These are phyloP conservation scores for Penicillium parvum DNA, from an alignment of 495 filamentous ascomycete species.

Conservation along the genomic window DNA sequence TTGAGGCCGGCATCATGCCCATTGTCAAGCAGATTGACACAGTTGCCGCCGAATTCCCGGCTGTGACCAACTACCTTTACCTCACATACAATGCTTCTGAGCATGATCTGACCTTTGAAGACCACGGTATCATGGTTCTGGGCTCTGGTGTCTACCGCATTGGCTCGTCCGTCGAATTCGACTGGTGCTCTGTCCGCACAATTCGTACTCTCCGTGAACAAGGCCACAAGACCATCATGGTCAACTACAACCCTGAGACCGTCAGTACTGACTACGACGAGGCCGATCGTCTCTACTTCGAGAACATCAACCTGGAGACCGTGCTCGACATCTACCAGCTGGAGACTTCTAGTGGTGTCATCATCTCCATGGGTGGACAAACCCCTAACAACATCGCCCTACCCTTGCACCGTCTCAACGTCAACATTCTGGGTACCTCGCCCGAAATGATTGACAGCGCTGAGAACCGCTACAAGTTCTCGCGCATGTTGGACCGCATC, in stretches of 20 bases:
- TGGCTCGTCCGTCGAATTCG: conserved; percentile 95
- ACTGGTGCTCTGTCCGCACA: conserved; percentile 97
- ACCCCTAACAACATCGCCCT: conserved; percentile 98
- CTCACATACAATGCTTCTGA: conserved; percentile 90
- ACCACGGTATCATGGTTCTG: conserved; percentile 91
- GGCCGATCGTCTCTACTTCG: conserved; percentile 92
- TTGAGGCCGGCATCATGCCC: conserved; percentile 80
- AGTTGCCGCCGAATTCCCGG: conserved; percentile 94
- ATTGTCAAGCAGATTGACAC: conserved; percentile 98
- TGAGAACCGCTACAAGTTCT: conserved; percentile 99
- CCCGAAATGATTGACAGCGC: conserved; percentile 98
- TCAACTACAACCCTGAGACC: conserved; percentile 95
- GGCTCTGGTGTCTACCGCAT: conserved; percentile 98
- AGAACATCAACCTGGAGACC: conserved; percentile 94
- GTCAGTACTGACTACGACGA: conserved; percentile 96
- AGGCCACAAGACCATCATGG: conserved; percentile 95
- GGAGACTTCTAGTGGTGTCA: conserved; percentile 82
- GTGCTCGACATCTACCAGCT: conserved; percentile 93
- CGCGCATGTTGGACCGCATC: conserved; percentile 91
- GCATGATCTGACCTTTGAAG: conserved; percentile 78
- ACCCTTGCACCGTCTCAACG: conserved; percentile 79
- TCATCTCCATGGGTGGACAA: conserved; percentile 97
- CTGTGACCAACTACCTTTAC: conserved; percentile 94
- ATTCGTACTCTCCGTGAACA: conserved; percentile 87
- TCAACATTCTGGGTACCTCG: conserved; percentile 89